Percentiles rank a stretch among this genome's conserved stretches.
Evolutionary conservation across 2,329 filamentous ascomycete species (phyloP).

Genomic region (Colletotrichum tabaci): DNA sequence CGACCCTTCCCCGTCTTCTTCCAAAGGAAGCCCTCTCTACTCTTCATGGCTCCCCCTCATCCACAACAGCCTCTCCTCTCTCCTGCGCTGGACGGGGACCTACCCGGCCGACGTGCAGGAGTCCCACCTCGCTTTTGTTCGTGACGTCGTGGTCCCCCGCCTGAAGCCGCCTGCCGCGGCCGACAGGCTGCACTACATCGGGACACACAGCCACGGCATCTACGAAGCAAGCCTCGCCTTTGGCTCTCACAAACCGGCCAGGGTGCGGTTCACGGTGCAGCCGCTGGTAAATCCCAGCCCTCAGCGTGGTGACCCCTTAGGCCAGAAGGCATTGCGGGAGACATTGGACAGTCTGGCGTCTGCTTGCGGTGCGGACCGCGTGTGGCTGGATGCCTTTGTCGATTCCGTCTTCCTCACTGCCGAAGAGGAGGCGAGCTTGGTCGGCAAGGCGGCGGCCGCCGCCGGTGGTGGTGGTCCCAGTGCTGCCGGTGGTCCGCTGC

Average conservation of each 20-base stretch:
- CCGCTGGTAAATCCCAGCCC: constrained; percentile 7
- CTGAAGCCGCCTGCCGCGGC: constrained; percentile 28
- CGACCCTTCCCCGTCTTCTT: not conserved
- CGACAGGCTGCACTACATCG: constrained; percentile 24
- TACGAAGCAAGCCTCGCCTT: constrained; percentile 37
- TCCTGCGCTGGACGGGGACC: constrained; percentile 28
- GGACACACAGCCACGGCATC: constrained; percentile 18
- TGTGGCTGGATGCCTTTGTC: constrained; percentile 25
- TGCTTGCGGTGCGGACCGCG: constrained; percentile 20
- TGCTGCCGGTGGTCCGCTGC: constrained; percentile 2
- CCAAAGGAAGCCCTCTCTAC: constrained; percentile 1
- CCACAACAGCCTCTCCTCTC: constrained; percentile 9
- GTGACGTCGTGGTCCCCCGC: constrained; percentile 24
- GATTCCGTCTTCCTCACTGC: constrained; percentile 28
- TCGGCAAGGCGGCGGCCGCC: not conserved
- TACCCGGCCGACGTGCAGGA: constrained; percentile 22
- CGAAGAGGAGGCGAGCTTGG: constrained; percentile 10
- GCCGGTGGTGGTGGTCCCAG: not conserved
- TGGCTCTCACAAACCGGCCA: constrained; percentile 10
- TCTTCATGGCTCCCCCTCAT: constrained; percentile 30
- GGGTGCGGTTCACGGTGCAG: constrained; percentile 31
- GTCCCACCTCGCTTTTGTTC: constrained; percentile 30
- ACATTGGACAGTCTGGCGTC: constrained; percentile 20
- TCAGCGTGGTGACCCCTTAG: constrained; percentile 8
- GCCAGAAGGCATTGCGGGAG: constrained; percentile 24